Percentiles rank a stretch among this genome's conserved stretches.
phyloP scores from a whole-genome alignment of 345 rosid genomes.

The Populus pruinosa region DNA sequence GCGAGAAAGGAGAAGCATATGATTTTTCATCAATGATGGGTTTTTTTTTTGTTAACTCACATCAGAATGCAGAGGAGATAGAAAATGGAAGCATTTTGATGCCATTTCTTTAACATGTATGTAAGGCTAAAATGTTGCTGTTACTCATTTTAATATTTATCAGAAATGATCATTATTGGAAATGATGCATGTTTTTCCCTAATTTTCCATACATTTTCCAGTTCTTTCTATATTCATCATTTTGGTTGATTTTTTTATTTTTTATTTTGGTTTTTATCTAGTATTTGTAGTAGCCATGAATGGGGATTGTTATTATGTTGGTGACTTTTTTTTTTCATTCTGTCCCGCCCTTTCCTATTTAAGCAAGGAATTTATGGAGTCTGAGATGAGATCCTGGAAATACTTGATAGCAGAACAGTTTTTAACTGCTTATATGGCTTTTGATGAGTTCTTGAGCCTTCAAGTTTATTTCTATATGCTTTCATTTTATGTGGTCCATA shows the following conservation, averaged over 20 bases:
- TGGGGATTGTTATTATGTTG: background rate
- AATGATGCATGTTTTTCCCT: slow-evolving; percentile 5
- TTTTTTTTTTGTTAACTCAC: background rate
- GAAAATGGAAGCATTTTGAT: slow-evolving; percentile 11
- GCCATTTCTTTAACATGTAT: slow-evolving; percentile 3
- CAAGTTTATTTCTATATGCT: background rate
- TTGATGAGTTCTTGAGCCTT: background rate
- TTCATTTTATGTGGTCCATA: background rate
- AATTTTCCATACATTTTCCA: slow-evolving; percentile 2
- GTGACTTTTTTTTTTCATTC: background rate
- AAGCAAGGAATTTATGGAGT: background rate
- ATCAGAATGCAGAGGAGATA: background rate
- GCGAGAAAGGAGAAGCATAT: background rate
- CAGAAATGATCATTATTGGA: slow-evolving; percentile 7
- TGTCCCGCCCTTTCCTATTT: background rate
- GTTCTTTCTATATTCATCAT: background rate
- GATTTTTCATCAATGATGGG: slow-evolving; percentile 6
- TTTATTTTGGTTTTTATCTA: background rate
- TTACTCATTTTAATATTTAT: background rate
- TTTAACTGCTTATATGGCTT: background rate
- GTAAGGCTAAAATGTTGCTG: background rate
- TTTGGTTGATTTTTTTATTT: too few species aligned
- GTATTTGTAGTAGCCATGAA: background rate
- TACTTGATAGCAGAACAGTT: background rate
- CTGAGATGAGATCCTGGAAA: background rate